Conservation (phyloP, 257 asterid genomes). For the Capsicum pubescens region DNA sequence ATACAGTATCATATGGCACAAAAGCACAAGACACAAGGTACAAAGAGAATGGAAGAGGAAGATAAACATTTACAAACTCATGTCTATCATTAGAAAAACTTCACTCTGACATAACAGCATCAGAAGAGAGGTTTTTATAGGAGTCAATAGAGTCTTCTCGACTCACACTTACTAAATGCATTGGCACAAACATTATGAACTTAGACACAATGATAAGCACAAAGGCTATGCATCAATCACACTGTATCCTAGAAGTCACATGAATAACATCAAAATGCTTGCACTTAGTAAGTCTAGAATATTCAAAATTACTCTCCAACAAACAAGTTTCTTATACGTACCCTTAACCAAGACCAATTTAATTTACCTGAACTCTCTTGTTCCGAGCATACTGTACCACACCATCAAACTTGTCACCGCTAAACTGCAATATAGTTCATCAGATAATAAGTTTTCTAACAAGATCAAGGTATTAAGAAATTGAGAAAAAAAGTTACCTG, state of each 20-base stretch:
- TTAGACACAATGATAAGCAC: no score
- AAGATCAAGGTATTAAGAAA: background rate
- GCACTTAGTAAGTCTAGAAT: background rate
- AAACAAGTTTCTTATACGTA: background rate
- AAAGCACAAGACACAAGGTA: background rate
- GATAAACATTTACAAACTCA: background rate
- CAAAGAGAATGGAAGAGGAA: background rate
- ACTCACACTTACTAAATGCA: background rate
- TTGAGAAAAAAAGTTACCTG: constrained; percentile 48
- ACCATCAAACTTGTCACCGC: constrained; percentile 63
- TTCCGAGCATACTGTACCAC: constrained; percentile 88
- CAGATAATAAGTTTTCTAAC: constrained; percentile 20
- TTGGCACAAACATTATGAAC: background rate
- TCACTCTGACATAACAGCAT: background rate
- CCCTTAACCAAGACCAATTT: background rate
- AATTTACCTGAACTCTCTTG: constrained; percentile 83
- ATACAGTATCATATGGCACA: background rate
- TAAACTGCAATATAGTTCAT: constrained; percentile 57
- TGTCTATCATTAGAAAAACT: background rate
- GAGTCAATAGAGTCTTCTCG: background rate
- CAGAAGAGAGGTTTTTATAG: background rate
- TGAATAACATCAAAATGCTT: background rate
- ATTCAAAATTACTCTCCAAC: constrained; percentile 9
- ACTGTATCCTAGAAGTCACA: background rate
- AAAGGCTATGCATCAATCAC: background rate